Base-by-base conservation (phyloP, 768 basidiomycete genomes). In the Infundibulicybe gibba region DNA sequence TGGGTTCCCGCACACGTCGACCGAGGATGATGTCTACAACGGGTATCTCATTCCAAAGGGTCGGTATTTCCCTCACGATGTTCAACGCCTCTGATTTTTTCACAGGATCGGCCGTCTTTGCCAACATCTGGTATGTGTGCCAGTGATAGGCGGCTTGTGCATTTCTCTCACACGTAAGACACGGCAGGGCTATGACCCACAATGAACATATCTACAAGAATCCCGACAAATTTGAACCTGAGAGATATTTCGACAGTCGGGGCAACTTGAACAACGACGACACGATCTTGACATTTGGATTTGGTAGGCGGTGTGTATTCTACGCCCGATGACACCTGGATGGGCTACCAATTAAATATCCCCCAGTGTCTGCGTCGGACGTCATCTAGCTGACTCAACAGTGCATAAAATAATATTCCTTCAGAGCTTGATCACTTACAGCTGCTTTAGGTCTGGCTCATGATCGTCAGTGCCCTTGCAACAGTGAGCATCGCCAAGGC, bases 21-120 rank as follows among this genome's bases (percentile, higher is more conserved):
- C n/a, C n/a, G 48, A 49, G 32, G 56, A 58, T 14, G 52, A 58
- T 32, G 14, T 54, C 6, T 54, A 58, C 31, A 48, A 54, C 1
- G 59, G 52, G n/a, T 53, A 51, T 42, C 52, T 43, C 21, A 54
- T 56, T 16, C 57, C 57, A 6, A 49, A 54, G 47, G 51, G 50
- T 54, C 41, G 60, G 2, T 50, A 44, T 1, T 44, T 63, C 2
- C 17, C 17, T 10, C 35, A n/a, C 17, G 8, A n/a, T 14, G 4
- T 38, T 10, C 3, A 19, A 38, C n/a, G 10, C 17, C 17, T 14
- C 14, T 38, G 35, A 38, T 38, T 38, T 10, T 32, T 49, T 45
- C 5, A 53, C 45, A 41, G 40, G 43, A 31, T 44, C 51, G 9
- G 31, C 43, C 12, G 32, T 44, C 14, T 32, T 49, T 14, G 40